Evolutionary conservation across 441 rosid species (phyloP).

Genomic region (Sinapis alba): DNA sequence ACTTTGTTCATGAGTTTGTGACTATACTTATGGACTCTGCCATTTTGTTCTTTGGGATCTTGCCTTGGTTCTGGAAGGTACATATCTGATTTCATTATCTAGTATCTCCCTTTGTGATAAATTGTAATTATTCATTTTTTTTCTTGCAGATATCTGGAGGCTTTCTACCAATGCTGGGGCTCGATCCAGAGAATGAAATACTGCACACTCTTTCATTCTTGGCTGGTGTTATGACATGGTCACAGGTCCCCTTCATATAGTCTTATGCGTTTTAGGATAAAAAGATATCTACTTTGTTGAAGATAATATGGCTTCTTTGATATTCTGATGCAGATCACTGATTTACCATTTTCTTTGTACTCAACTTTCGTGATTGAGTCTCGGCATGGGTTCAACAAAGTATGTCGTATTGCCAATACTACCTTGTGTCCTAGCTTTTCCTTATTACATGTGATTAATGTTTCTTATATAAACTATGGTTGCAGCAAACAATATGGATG

Average conservation of each 20-base stretch:
- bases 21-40: slow-evolving; percentile 90
- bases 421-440: slow-evolving; percentile 16
- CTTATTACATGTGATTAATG: neutral
- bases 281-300: neutral
- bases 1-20: slow-evolving; percentile 87
- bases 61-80: slow-evolving; percentile 99
- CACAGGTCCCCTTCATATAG: slow-evolving; percentile 61
- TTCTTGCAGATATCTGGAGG: slow-evolving; percentile 68
- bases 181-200: slow-evolving; percentile 80
- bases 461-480: slow-evolving; percentile 7
- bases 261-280: neutral
- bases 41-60: slow-evolving; percentile 80
- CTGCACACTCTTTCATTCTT: slow-evolving; percentile 86
- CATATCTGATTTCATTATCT: slow-evolving; percentile 23
- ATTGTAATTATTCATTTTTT: slow-evolving; percentile 4
- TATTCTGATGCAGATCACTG: slow-evolving; percentile 76
- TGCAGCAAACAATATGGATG: slow-evolving; percentile 96
- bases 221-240: slow-evolving; percentile 93
- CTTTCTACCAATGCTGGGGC: slow-evolving; percentile 63
- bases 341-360: slow-evolving; percentile 90
- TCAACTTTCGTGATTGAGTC: slow-evolving; percentile 95
- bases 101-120: slow-evolving; percentile 11
- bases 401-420: slow-evolving; percentile 37
- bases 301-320: slow-evolving; percentile 17
- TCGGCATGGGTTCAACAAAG: slow-evolving; percentile 97